A percentile compares a stretch with the other conserved stretches of the same genome.
Evolutionary conservation across 202 grass and related monocot species (phyloP).

Genomic region (Digitaria exilis): DNA sequence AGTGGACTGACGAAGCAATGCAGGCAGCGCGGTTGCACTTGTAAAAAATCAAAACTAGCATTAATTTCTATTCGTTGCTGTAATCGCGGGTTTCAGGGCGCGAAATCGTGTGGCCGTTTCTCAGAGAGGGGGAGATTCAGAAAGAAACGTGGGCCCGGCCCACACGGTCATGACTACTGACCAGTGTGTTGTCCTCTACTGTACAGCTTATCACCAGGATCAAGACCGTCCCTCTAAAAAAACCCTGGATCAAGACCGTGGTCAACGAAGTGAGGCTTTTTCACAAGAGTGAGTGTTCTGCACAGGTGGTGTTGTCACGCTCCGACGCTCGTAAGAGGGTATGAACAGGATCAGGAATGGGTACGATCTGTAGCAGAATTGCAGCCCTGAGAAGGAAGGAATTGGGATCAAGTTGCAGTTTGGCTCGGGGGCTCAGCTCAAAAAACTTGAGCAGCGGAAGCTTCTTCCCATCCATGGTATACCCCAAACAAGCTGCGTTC

Average conservation of each 20-base stretch:
- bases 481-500: background rate
- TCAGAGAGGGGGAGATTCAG: background rate
- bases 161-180: background rate
- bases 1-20: background rate
- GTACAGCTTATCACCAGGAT: background rate
- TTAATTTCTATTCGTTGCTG: conserved; percentile 34
- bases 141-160: conserved; percentile 9
- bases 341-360: background rate
- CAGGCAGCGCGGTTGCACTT: conserved; percentile 30
- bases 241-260: too few species aligned
- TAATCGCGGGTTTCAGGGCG: conserved; percentile 46
- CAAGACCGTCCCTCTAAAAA: too few species aligned
- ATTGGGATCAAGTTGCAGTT: background rate
- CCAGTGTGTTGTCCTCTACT: background rate
- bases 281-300: background rate
- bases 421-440: background rate
- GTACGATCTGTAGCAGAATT: background rate
- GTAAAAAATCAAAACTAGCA: background rate
- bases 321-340: background rate
- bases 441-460: background rate
- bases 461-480: background rate
- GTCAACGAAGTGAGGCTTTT: background rate
- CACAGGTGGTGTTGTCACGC: background rate
- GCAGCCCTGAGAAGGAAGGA: background rate
- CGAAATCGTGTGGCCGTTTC: conserved; percentile 36